A percentile compares a stretch with the other conserved stretches of the same genome.
Evolutionary conservation across 768 basidiomycete species (phyloP).

Genomic region (Amanita phalloides): DNA sequence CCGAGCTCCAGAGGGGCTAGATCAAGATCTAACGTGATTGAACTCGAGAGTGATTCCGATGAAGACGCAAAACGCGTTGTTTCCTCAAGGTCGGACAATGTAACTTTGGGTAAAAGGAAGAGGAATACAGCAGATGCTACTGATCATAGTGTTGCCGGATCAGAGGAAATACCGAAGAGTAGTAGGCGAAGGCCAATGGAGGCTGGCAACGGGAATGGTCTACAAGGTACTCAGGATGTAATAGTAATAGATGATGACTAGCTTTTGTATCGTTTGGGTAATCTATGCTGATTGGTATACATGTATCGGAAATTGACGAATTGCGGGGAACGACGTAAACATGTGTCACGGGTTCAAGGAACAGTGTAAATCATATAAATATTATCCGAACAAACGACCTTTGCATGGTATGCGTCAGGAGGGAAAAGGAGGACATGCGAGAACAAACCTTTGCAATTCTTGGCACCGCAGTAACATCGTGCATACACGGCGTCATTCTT

Average conservation of each 20-base stretch:
- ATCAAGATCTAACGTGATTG: slow-evolving; percentile 1
- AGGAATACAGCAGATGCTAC: slow-evolving; percentile 11
- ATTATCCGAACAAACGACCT: slow-evolving; percentile 3
- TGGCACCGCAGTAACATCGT: slow-evolving; percentile 39
- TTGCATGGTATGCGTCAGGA: not conserved
- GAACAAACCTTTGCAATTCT: slow-evolving; percentile 35
- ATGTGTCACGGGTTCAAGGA: no score
- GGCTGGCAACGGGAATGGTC: not conserved
- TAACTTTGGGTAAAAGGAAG: slow-evolving; percentile 25
- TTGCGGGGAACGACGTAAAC: not conserved
- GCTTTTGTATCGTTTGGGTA: not conserved
- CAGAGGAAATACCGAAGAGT: slow-evolving; percentile 10
- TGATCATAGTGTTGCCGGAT: slow-evolving; percentile 14
- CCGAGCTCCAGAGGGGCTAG: not conserved
- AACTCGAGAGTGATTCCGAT: slow-evolving; percentile 19
- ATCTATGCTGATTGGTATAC: not conserved
- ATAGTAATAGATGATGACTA: slow-evolving; percentile 12
- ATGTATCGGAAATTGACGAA: not conserved
- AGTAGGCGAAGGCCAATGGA: not conserved
- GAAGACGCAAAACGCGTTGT: slow-evolving; percentile 11
- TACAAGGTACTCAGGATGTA: not conserved
- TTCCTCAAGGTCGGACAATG: not conserved
- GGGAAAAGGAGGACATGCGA: not conserved
- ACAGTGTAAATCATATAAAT: no score
- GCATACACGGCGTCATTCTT: slow-evolving; percentile 34